These are phyloP conservation scores for Cladochytrium replicatum DNA, from an alignment of 192 early-diverging fungal species.

Conservation along the genomic window DNA sequence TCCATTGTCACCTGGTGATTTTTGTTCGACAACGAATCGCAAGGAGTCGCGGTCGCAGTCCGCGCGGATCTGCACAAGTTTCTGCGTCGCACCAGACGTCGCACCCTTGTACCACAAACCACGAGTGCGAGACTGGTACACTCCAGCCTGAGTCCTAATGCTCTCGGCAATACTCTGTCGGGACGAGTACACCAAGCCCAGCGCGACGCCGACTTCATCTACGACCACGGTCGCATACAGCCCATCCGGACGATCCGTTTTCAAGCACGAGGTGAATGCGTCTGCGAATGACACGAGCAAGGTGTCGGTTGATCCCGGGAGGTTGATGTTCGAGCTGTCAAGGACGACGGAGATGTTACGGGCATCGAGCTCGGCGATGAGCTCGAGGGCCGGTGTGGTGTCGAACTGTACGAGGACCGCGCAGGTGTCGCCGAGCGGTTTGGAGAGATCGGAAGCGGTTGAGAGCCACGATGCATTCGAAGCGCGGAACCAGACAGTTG, in stretches of 20 bases:
- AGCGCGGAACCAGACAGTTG: too few relatives aligned
- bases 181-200: constrained; percentile 93
- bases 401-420: not conserved
- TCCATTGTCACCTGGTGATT: constrained; percentile 62
- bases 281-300: constrained; percentile 1
- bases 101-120: constrained; percentile 95
- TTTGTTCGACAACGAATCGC: constrained; percentile 76
- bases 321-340: not conserved
- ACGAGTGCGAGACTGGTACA: constrained; percentile 80
- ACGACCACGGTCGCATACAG: constrained; percentile 87
- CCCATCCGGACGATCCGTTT: constrained; percentile 82
- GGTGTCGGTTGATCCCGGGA: not conserved
- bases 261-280: constrained; percentile 13
- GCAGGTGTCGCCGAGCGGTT: too few relatives aligned
- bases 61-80: constrained; percentile 58
- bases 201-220: constrained; percentile 75
- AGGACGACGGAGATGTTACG: constrained; percentile 1
- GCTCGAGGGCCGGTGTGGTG: not conserved
- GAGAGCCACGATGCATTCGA: too few relatives aligned
- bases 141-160: constrained; percentile 66
- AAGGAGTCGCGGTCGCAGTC: constrained; percentile 92
- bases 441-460: too few relatives aligned
- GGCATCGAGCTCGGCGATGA: not conserved
- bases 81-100: constrained; percentile 91
- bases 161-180: constrained; percentile 70